Conservation (phyloP, 129 eudicot species). For the Erigeron canadensis region DNA sequence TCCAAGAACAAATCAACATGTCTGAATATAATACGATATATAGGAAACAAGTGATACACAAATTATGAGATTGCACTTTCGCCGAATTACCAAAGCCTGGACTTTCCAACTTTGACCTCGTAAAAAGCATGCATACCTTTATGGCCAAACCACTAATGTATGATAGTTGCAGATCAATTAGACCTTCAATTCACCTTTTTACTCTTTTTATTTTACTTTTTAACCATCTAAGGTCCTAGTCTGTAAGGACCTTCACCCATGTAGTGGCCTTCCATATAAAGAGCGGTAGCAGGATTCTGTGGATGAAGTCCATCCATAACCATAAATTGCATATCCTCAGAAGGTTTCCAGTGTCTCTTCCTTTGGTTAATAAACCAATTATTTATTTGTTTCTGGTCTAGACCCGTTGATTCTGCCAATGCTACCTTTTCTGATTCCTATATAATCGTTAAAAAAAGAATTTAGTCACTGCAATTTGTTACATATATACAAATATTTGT, state of each 20-base stretch:
- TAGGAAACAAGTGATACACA: neutral
- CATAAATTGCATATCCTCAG: slow-evolving; percentile 98
- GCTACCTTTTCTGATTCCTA: slow-evolving; percentile 99
- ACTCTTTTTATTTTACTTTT: neutral
- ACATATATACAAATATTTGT: no score
- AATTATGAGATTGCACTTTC: slow-evolving; percentile 18
- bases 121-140: slow-evolving; percentile 23
- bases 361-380: slow-evolving; percentile 98
- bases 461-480: neutral
- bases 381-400: slow-evolving; percentile 93
- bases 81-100: slow-evolving; percentile 7
- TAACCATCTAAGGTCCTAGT: slow-evolving; percentile 59
- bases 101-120: neutral
- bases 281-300: slow-evolving; percentile 65
- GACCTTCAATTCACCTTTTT: neutral
- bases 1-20: slow-evolving; percentile 20
- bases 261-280: slow-evolving; percentile 88
- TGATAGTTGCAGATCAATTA: neutral
- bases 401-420: slow-evolving; percentile 93
- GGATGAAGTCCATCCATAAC: slow-evolving; percentile 97
- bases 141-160: slow-evolving; percentile 16
- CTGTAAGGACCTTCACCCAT: slow-evolving; percentile 89
- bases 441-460: neutral
- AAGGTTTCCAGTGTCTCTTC: slow-evolving; percentile 98
- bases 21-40: neutral